Conservation (phyloP, 2,329 filamentous ascomycete species). For the Pseudocercospora vitis region DNA sequence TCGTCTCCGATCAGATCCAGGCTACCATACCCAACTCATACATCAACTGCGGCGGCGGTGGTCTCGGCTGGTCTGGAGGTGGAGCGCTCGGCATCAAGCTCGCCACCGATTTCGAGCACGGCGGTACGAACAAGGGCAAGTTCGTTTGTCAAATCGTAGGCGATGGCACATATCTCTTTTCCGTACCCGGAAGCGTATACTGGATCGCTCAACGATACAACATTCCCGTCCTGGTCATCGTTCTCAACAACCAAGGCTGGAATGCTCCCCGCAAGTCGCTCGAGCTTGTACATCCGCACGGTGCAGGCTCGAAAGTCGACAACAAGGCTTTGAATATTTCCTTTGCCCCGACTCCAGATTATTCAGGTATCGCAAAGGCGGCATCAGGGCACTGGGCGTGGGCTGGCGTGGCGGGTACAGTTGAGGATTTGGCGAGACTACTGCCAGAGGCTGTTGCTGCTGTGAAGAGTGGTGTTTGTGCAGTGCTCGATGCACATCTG, state of each 20-base stretch:
- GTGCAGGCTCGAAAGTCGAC: constrained; percentile 59
- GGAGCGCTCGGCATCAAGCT: constrained; percentile 74
- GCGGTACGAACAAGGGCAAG: constrained; percentile 54
- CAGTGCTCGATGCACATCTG: constrained; percentile 63
- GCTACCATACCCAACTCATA: constrained; percentile 67
- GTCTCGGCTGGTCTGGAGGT: constrained; percentile 78
- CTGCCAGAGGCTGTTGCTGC: constrained; percentile 59
- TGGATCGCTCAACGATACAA: constrained; percentile 67
- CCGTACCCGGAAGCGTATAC: constrained; percentile 64
- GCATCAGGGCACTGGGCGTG: constrained; percentile 63
- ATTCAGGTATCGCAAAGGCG: constrained; percentile 66
- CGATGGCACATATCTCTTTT: constrained; percentile 68
- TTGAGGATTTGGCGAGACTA: constrained; percentile 55
- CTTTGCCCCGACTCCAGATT: constrained; percentile 66
- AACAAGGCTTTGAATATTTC: constrained; percentile 67
- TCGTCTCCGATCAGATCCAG: constrained; percentile 70
- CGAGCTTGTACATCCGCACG: constrained; percentile 65
- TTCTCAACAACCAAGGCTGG: constrained; percentile 71
- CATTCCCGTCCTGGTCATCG: constrained; percentile 65
- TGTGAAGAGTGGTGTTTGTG: constrained; percentile 58
- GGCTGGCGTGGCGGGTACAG: constrained; percentile 59
- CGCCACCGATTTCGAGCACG: constrained; percentile 57
- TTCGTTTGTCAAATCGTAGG: constrained; percentile 66
- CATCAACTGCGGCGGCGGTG: constrained; percentile 80
- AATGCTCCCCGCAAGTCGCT: constrained; percentile 64